Percentiles rank a stretch among this genome's conserved stretches.
These are phyloP conservation scores for Malassezia sympodialis DNA, from an alignment of 1,284 basidiomycete genomes.

Conservation along the genomic window DNA sequence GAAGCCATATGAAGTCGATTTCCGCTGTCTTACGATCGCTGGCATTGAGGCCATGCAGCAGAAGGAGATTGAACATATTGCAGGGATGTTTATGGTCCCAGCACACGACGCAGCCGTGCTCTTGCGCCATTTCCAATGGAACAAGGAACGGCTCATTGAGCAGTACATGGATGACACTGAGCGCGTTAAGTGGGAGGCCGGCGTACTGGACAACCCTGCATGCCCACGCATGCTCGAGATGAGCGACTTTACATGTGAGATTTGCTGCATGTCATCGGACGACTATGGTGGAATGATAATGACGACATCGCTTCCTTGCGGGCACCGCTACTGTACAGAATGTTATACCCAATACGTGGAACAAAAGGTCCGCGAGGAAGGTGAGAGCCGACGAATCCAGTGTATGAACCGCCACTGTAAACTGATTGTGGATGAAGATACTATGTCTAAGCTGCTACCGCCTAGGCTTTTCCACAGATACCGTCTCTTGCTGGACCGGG, in stretches of 20 bases:
- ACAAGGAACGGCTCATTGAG: conserved; percentile 73
- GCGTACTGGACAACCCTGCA: conserved; percentile 31
- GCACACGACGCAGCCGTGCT: conserved; percentile 60
- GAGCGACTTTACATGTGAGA: conserved; percentile 38
- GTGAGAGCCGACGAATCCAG: conserved; percentile 67
- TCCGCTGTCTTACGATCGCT: conserved; percentile 25
- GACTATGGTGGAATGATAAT: conserved; percentile 30
- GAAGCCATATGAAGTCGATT: conserved; percentile 41
- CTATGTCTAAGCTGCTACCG: conserved; percentile 29
- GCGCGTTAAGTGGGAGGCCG: conserved; percentile 37
- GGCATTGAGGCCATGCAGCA: conserved; percentile 33
- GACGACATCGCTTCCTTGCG: conserved; percentile 40
- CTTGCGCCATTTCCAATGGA: conserved; percentile 80
- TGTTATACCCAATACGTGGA: conserved; percentile 79
- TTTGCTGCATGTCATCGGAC: conserved; percentile 37
- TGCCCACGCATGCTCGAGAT: conserved; percentile 15
- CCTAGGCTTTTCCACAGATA: conserved; percentile 53
- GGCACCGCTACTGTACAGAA: conserved; percentile 49
- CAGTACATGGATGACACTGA: conserved; percentile 44
- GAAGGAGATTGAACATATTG: conserved; percentile 41
- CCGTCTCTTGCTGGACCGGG: conserved; percentile 72
- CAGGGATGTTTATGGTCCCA: conserved; percentile 48
- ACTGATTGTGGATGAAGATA: conserved; percentile 56
- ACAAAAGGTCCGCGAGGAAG: conserved; percentile 80
- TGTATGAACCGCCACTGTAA: conserved; percentile 90